Conservation (phyloP, 768 basidiomycete species). For the Asterophora lycoperdoides region DNA sequence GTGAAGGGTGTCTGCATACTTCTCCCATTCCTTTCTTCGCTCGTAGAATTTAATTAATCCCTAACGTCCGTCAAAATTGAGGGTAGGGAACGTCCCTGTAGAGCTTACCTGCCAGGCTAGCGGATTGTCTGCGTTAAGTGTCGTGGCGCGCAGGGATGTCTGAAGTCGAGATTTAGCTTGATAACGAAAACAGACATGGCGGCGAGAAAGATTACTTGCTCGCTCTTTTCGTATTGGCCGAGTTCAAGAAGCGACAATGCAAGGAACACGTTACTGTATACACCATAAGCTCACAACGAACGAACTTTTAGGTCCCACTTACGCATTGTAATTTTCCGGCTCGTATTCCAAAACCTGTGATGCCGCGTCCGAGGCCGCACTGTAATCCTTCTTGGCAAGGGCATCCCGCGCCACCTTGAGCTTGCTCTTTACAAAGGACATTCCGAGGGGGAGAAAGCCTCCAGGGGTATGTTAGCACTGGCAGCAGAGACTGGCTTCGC, state of each 20-base stretch:
- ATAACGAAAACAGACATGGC: background rate
- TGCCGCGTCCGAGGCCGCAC: slow-evolving; percentile 62
- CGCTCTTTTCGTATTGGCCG: slow-evolving; percentile 66
- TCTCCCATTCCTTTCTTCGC: slow-evolving; percentile 52
- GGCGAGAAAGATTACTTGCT: slow-evolving; percentile 61
- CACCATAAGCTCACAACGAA: background rate
- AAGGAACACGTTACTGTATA: slow-evolving; percentile 73
- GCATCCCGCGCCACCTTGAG: slow-evolving; percentile 79
- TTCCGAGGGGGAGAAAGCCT: slow-evolving; percentile 9
- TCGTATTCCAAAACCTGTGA: slow-evolving; percentile 69
- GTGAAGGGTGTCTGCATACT: slow-evolving; percentile 49
- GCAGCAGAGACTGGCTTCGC: too few species aligned
- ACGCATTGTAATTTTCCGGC: slow-evolving; percentile 86
- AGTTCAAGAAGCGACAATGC: slow-evolving; percentile 78
- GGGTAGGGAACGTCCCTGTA: slow-evolving; percentile 13
- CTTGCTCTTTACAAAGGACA: slow-evolving; percentile 62
- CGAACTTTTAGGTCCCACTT: slow-evolving; percentile 26
- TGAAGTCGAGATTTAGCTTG: slow-evolving; percentile 28
- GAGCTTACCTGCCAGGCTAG: slow-evolving; percentile 80
- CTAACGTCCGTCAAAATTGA: slow-evolving; percentile 31
- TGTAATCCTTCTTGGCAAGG: slow-evolving; percentile 71
- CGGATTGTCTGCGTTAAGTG: slow-evolving; percentile 59
- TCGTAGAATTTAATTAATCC: slow-evolving; percentile 75
- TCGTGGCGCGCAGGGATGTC: slow-evolving; percentile 78
- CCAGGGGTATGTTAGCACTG: too few species aligned